Evolutionary conservation across 139 green algal species (phyloP), one percentile per base, ranked within the genome.

Genomic region (Ettlia oleoabundans): DNA sequence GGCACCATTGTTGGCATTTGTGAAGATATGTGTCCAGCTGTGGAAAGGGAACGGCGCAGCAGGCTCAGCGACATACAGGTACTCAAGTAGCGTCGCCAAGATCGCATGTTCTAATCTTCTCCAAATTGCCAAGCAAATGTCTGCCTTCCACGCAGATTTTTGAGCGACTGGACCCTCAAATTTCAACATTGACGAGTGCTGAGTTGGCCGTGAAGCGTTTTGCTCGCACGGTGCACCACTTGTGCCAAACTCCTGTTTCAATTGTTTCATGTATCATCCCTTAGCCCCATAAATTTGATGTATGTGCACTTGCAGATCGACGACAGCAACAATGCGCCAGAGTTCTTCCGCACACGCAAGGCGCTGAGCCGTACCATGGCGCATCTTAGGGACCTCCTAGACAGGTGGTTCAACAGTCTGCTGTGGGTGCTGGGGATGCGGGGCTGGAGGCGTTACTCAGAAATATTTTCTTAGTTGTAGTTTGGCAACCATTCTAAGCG

Each of bases 121-220:
- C n/a, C n/a, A n/a, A n/a, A n/a, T n/a, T n/a, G n/a, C n/a, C n/a
- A n/a, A n/a, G n/a, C n/a, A n/a, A n/a, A n/a, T n/a, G n/a, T n/a
- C n/a, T n/a, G n/a, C n/a, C n/a, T n/a, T n/a, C n/a, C n/a, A n/a
- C 33, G 38, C 77, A 92, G 65, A 81, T 92, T n/a, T 93, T 94
- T 64, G 93, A 96, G 86, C 87, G 89, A 19, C 22, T 89, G 10
- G 78, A 90, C 63, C 85, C 80, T 13, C 24, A 86, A 28, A 82
- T 89, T 69, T 26, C 80, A 42, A 76, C 80, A 24, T 58, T 62
- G 0, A 95, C 93, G 30, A 85, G 33, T 33, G 61, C 88, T 0
- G 35, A 81, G 8, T 86, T 95, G 41, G 91, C 89, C 0, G 91
- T 96, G 26, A 97, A 93, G 63, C 91, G 93, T 40, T 96, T 95